A percentile compares a stretch with the other conserved stretches of the same genome.
phyloP scores from a whole-genome alignment of 352 stramenopile genomes.

The Globisporangium takayamanum region DNA sequence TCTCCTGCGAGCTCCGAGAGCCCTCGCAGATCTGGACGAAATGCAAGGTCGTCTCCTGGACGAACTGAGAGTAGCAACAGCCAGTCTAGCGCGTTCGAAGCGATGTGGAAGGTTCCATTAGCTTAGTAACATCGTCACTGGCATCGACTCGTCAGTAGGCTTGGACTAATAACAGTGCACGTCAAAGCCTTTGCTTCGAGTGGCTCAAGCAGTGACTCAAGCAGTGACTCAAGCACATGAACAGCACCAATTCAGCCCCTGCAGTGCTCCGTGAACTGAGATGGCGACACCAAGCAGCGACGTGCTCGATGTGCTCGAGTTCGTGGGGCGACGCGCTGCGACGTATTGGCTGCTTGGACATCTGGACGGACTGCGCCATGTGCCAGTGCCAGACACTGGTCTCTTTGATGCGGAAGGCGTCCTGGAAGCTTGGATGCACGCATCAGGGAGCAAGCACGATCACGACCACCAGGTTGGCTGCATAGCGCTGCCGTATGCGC shows the following conservation, averaged over 20 bases:
- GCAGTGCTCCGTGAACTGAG: too few species aligned
- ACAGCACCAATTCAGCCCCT: too few species aligned
- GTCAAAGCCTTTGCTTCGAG: too few species aligned
- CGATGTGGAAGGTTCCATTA: constrained; percentile 35
- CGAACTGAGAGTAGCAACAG: not conserved
- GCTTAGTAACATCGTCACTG: not conserved
- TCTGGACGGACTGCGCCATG: constrained; percentile 16
- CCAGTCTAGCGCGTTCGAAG: not conserved
- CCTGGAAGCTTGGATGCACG: constrained; percentile 27
- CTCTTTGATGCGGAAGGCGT: constrained; percentile 39
- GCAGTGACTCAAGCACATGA: too few species aligned
- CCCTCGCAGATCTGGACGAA: not conserved
- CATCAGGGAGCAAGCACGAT: not conserved
- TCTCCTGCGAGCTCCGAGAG: not conserved
- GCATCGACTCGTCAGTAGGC: too few species aligned
- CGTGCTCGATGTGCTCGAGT: not conserved
- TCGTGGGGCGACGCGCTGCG: constrained; percentile 13
- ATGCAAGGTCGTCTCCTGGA: constrained; percentile 3
- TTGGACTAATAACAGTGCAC: too few species aligned
- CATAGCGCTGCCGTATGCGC: not conserved
- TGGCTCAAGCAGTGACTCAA: too few species aligned
- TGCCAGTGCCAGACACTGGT: constrained; percentile 27
- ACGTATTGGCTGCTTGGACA: constrained; percentile 31
- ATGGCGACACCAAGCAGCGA: too few species aligned
- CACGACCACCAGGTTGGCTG: constrained; percentile 4